These are phyloP conservation scores for Neoboletus brunneissimus DNA, from an alignment of 768 basidiomycete genomes.

Conservation along the genomic window DNA sequence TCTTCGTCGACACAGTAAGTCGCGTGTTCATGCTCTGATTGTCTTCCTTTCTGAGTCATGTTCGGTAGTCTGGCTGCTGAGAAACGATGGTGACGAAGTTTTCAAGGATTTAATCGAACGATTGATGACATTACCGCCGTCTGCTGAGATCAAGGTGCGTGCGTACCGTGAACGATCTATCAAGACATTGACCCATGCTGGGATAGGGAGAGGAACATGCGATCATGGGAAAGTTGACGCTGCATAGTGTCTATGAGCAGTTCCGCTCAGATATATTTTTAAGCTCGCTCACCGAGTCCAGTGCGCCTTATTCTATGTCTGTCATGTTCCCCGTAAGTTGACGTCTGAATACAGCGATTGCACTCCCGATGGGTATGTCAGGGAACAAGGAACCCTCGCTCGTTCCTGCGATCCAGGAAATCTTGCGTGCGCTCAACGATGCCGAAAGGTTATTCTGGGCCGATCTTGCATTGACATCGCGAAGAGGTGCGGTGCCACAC, in stretches of 20 bases:
- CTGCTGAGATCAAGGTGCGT: conserved; percentile 55
- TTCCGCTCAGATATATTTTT: conserved; percentile 88
- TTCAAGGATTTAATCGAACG: conserved; percentile 56
- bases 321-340: conserved; percentile 5
- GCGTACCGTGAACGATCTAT: not conserved
- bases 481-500: conserved; percentile 62
- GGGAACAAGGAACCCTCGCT: conserved; percentile 38
- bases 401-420: conserved; percentile 52
- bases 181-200: not conserved
- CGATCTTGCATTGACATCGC: conserved; percentile 52
- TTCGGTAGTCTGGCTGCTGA: conserved; percentile 60
- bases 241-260: conserved; percentile 73
- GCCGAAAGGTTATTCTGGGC: conserved; percentile 73
- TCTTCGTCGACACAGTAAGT: conserved; percentile 67
- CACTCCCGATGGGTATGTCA: conserved; percentile 77
- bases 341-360: conserved; percentile 55
- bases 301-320: conserved; percentile 44
- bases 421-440: conserved; percentile 55
- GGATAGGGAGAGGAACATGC: conserved; percentile 70
- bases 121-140: conserved; percentile 54
- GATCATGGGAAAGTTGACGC: conserved; percentile 71
- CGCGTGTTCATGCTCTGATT: not conserved
- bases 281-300: conserved; percentile 86
- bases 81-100: conserved; percentile 52
- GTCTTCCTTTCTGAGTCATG: conserved; percentile 1